Evolutionary conservation across 306 rosid genomes (phyloP), one percentile per base, ranked within the genome.

Genomic region (Calophaca sinica): DNA sequence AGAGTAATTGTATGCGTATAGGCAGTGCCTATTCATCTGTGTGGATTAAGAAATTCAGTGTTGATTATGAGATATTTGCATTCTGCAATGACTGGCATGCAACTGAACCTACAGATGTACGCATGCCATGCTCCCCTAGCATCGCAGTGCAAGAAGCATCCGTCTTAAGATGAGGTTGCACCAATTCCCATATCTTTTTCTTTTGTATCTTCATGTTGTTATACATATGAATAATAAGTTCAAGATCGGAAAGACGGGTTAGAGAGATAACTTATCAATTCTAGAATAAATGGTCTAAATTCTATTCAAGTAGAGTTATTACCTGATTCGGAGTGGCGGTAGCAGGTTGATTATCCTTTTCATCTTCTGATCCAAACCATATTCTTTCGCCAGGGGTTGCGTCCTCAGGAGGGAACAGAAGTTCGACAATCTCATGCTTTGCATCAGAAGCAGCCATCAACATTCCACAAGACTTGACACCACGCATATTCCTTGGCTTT

Each of bases 381-480:
- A 94, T 76, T 79, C 96, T 88, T 82, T 94, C 91, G 5, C 98
- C 98, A 13, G 93, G 90, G 52, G 72, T 77, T 42, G 97, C 93
- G 79, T 77, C 90, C 64, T 86, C 87, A 2, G 97, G 97, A 63
- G 98, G 97, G 69, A 77, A 82, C 70, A 94, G 90, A 86, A 91
- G 97, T 87, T 94, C 96, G 71, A 94, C 93, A 72, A 85, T 87
- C 62, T 88, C 91, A 70, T 90, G 97, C 46, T 87, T 82, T 41
- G 87, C 83, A 85, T 94, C 96, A 68, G 97, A 91, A 73, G 98
- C 98, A 39, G 97, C 98, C 96, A 94, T 87, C 71, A 94, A 91
- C 98, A 91, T 94, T 75, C 98, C 98, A 33, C 70, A 46, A 45
- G 98, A 94, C 83, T 91, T 91, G 68, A 94, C 89, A 14, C 96